Percentiles rank a stretch among this genome's conserved stretches.
Conservation (phyloP, 306 rosid genomes). For the Inga laurina region DNA sequence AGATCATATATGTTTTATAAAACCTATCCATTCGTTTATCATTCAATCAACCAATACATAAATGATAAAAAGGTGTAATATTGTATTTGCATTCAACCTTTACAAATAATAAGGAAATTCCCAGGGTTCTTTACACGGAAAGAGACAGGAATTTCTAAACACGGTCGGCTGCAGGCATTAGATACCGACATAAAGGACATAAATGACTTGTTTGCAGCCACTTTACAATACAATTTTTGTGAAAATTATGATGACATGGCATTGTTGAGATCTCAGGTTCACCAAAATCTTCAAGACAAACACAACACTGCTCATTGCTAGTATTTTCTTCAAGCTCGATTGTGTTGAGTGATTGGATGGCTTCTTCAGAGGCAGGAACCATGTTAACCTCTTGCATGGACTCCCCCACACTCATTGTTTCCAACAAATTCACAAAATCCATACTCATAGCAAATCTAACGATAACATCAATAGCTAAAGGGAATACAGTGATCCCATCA, state of each 20-base stretch:
- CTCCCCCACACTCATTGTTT: no score
- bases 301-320: not conserved
- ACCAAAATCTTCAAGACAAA: not conserved
- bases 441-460: no score
- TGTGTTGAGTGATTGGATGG: not conserved
- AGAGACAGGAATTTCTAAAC: no score
- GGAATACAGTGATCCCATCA: not conserved
- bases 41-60: no score
- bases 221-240: not conserved
- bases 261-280: not conserved
- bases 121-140: no score
- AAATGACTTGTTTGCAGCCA: not conserved
- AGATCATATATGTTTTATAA: no score
- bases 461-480: not conserved
- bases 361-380: not conserved
- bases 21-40: no score
- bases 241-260: not conserved
- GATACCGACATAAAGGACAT: not conserved
- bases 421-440: not conserved
- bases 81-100: no score
- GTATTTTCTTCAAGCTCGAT: not conserved
- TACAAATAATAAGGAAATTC: no score
- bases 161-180: not conserved
- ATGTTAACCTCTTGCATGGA: not conserved
- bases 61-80: no score